phyloP scores from a whole-genome alignment of 129 eudicot genomes.

The Flaveria ramosissima region DNA sequence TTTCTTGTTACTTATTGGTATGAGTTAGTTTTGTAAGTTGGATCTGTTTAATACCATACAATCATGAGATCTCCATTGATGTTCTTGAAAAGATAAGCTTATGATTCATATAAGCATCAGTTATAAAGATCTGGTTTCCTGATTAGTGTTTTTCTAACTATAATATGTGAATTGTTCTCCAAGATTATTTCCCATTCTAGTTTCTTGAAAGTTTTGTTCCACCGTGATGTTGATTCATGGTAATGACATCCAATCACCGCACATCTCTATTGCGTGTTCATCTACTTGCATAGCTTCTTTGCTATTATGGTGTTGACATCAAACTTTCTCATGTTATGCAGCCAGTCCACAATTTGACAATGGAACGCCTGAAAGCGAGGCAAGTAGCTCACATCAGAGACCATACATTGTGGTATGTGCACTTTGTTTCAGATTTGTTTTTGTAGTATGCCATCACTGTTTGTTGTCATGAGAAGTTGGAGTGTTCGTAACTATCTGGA shows the following conservation, averaged over 20 bases:
- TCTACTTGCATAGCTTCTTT: not conserved
- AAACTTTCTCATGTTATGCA: conserved; percentile 32
- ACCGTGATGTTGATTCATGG: not conserved
- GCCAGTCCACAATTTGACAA: conserved; percentile 54
- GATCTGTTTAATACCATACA: conserved; percentile 4
- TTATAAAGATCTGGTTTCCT: not conserved
- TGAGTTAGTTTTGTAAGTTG: not conserved
- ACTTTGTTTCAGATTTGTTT: not conserved
- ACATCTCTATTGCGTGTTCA: not conserved
- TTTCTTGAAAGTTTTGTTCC: not conserved
- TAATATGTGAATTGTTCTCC: not conserved
- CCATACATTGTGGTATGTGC: conserved; percentile 48
- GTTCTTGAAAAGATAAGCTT: conserved; percentile 1
- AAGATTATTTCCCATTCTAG: not conserved
- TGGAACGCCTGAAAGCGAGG: conserved; percentile 51
- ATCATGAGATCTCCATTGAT: conserved; percentile 16
- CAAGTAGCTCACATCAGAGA: conserved; percentile 43
- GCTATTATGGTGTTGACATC: not conserved
- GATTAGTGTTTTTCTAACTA: not conserved
- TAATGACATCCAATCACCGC: not conserved
- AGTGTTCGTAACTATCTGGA: not conserved
- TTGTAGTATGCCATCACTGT: not conserved
- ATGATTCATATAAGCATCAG: conserved; percentile 4
- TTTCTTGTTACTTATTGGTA: not conserved
- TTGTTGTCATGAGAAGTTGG: not conserved